These are phyloP conservation scores for Aurinia saxatilis DNA, from an alignment of 345 rosid genomes.

Conservation along the genomic window DNA sequence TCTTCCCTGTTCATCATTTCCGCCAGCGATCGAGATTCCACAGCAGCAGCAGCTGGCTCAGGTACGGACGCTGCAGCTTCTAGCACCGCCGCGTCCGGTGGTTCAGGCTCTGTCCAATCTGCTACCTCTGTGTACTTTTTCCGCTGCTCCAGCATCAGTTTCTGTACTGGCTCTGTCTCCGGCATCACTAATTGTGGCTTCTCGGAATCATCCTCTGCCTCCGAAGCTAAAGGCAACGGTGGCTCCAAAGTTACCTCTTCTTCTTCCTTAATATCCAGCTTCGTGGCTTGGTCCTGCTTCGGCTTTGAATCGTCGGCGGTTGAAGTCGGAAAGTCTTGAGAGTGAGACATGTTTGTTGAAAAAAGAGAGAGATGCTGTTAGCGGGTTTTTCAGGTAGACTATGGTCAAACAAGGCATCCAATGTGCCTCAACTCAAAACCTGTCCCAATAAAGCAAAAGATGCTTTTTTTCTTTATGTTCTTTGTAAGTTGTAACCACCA, in stretches of 20 bases:
- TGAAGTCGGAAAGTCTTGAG: conserved; percentile 26
- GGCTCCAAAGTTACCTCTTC: too few species aligned
- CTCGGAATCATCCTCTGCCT: too few species aligned
- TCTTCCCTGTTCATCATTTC: conserved; percentile 47
- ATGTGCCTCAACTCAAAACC: conserved; percentile 23
- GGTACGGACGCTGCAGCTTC: conserved; percentile 25
- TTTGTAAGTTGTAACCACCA: background rate
- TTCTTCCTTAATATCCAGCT: too few species aligned
- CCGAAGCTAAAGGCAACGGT: too few species aligned
- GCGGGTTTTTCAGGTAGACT: conserved; percentile 29
- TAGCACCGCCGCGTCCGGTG: conserved; percentile 25
- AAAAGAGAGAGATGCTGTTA: conserved; percentile 1
- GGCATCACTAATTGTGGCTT: background rate
- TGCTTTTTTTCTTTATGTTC: background rate
- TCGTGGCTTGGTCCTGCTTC: background rate
- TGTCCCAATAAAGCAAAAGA: conserved; percentile 21
- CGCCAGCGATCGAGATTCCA: conserved; percentile 31
- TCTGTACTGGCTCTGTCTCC: background rate
- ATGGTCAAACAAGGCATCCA: conserved; percentile 30
- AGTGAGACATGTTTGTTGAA: conserved; percentile 12
- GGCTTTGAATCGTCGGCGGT: conserved; percentile 5
- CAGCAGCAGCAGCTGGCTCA: background rate
- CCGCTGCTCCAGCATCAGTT: conserved; percentile 19
- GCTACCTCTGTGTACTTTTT: conserved; percentile 21
- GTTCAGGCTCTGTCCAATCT: conserved; percentile 30